Conservation (phyloP, 495 filamentous ascomycete species). For the Aspergillus bertholletiae region DNA sequence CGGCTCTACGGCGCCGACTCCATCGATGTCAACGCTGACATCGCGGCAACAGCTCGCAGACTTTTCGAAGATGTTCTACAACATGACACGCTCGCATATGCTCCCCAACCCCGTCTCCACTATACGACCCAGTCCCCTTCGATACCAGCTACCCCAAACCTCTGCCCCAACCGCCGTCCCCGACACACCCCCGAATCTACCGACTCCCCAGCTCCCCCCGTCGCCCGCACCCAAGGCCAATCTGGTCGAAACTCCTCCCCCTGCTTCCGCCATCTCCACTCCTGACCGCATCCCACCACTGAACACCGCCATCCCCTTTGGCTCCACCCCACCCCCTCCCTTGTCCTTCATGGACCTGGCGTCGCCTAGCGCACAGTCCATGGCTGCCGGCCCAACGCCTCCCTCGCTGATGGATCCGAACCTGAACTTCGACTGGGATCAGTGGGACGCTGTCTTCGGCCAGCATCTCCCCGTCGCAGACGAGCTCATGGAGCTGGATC, state of each 20-base stretch:
- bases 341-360: slow-evolving; percentile 24
- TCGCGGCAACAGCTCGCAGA: slow-evolving; percentile 23
- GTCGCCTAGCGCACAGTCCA: slow-evolving; percentile 17
- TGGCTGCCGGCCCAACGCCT: slow-evolving; percentile 30
- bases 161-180: slow-evolving; percentile 6
- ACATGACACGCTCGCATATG: slow-evolving; percentile 35
- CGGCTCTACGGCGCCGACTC: slow-evolving; percentile 2
- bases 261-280: slow-evolving; percentile 9
- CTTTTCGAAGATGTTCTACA: slow-evolving; percentile 38
- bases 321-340: slow-evolving; percentile 3
- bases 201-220: slow-evolving; percentile 12
- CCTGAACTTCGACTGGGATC: slow-evolving; percentile 48
- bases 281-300: slow-evolving; percentile 13
- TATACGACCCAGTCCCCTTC: slow-evolving; percentile 24
- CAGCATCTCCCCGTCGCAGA: slow-evolving; percentile 46
- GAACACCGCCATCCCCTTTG: slow-evolving; percentile 10
- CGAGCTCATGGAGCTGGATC: slow-evolving; percentile 44
- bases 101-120: slow-evolving; percentile 19
- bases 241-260: neutral
- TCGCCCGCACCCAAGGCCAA: slow-evolving; percentile 12
- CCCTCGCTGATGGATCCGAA: slow-evolving; percentile 45
- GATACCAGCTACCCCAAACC: slow-evolving; percentile 22
- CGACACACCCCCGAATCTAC: slow-evolving; percentile 2
- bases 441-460: slow-evolving; percentile 50
- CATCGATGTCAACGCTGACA: neutral